Base-by-base conservation (phyloP, 805 yeast genomes). In the Candida nitratophila region DNA sequence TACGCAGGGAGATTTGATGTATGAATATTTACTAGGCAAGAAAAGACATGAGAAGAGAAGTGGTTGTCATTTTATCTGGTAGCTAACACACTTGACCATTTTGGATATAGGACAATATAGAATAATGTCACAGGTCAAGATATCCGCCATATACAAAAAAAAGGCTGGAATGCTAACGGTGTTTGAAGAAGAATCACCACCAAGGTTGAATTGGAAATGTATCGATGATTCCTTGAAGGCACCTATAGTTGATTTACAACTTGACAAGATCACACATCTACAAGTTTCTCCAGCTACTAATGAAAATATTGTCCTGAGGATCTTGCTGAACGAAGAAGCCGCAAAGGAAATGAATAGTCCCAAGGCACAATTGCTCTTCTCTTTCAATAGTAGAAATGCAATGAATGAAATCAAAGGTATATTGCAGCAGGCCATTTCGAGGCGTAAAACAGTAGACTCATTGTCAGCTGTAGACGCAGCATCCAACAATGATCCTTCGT, bases 371-470 rank as follows among this genome's bases (percentile, higher is more conserved):
- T 65, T 67, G 22, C 62, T 75, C 35, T 78, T 89, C 48, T 70
- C 83, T 1, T 86, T 88, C 63, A 79, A 77, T 44, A 83, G 79
- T 55, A 68, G 93, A 41, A 77, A 78, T 17, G 83, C 85, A 8
- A 84, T 89, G 87, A 87, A 84, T 49, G 76, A 73, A 48, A 79
- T 82, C 47, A 86, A 83, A 55, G 77, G 74, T 31, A 70, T 83
- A 0, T 63, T 85, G 12, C 88, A 83, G 52, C 80, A 81, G 42
- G 79, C 80, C 31, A 78, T 83, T 14, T 81, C 88, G 0, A 66
- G 91, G 49, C 78, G 74, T 56, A 77, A 77, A 53, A 74, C 84
- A 7, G 70, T 71, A 48, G 65, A 73, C 12, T 66, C 68, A 40
- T 4, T 19, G n/a, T 11, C 20, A 3, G 39, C 48, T 26, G 35